Evolutionary conservation across 805 yeast species (phyloP).

Genomic region (Metschnikowia similis): DNA sequence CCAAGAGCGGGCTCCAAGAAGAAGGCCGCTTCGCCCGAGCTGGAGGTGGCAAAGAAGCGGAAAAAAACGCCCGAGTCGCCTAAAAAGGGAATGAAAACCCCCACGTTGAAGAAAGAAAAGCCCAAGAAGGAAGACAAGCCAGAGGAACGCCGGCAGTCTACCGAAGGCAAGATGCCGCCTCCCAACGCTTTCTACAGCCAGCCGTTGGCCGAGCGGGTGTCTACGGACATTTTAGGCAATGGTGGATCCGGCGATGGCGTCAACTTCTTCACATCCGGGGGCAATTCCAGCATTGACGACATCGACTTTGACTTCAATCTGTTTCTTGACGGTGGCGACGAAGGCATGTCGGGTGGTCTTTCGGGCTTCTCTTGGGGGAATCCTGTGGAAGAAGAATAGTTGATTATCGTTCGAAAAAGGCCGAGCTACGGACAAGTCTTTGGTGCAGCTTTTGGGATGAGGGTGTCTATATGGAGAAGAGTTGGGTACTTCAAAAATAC

Average conservation of each 20-base stretch:
- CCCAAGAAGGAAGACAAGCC: conserved; percentile 13
- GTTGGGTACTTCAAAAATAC: too few relatives aligned
- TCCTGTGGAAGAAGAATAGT: conserved; percentile 19
- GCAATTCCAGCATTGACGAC: conserved; percentile 33
- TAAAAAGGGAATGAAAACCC: conserved; percentile 21
- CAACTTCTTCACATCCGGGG: conserved; percentile 21
- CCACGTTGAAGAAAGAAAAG: conserved; percentile 18
- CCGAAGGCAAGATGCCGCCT: conserved; percentile 19
- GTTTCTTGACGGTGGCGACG: conserved; percentile 35
- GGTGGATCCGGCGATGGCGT: conserved; percentile 12
- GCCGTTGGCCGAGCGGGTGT: conserved; percentile 30
- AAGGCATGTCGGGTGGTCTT: conserved; percentile 30
- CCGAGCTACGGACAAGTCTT: background rate
- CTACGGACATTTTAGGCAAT: conserved; percentile 32
- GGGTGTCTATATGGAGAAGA: background rate
- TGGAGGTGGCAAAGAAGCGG: conserved; percentile 29
- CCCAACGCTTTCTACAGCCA: conserved; percentile 22
- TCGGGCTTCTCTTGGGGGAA: conserved; percentile 39
- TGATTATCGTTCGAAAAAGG: too few relatives aligned
- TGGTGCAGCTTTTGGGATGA: too few relatives aligned
- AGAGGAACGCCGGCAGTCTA: background rate
- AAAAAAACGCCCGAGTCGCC: conserved; percentile 33
- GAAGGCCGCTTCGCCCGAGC: conserved; percentile 23
- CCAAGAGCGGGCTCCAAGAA: conserved; percentile 3
- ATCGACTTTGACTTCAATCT: conserved; percentile 42